Evolutionary conservation across 1,139 yeast species (phyloP).

Genomic region (Lodderomyces parapsilosis): DNA sequence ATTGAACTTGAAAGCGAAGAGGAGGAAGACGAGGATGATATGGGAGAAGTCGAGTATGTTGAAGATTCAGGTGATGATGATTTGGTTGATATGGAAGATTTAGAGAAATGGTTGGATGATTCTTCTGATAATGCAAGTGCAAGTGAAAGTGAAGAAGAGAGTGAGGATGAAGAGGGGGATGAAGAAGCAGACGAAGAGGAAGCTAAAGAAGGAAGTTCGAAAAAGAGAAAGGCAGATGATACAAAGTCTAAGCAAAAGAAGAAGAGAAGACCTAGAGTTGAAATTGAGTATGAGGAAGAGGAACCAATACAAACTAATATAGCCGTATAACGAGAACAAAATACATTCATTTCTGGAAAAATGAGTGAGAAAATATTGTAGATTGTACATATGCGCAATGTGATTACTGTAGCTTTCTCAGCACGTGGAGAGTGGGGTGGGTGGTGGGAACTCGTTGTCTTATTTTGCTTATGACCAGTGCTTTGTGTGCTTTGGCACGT

Average conservation of each 20-base stretch:
- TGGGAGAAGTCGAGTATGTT: constrained; percentile 80
- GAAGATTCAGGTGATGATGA: constrained; percentile 88
- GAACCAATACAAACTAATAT: constrained; percentile 36
- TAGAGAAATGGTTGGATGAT: constrained; percentile 85
- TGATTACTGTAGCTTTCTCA: no score
- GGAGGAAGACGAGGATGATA: constrained; percentile 56
- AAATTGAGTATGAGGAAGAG: constrained; percentile 82
- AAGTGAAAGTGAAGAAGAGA: constrained; percentile 33
- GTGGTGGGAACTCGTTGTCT: no score
- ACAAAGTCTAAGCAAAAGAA: constrained; percentile 24
- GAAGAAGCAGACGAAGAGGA: constrained; percentile 24
- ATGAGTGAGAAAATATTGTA: no score
- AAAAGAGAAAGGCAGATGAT: constrained; percentile 41
- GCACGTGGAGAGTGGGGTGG: no score
- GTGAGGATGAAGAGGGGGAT: constrained; percentile 29
- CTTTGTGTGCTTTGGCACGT: no score
- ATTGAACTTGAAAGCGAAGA: constrained; percentile 63
- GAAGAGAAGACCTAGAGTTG: constrained; percentile 74
- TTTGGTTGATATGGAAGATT: constrained; percentile 85
- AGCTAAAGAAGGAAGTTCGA: constrained; percentile 20
- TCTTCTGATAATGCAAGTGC: constrained; percentile 47
- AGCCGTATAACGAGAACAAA: constrained; percentile 14
- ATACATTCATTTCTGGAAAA: neutral
- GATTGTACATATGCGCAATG: no score
- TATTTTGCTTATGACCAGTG: no score